Evolutionary conservation across 1,284 basidiomycete species (phyloP), one percentile per base, ranked within the genome.

Genomic region (Pterula multifida): DNA sequence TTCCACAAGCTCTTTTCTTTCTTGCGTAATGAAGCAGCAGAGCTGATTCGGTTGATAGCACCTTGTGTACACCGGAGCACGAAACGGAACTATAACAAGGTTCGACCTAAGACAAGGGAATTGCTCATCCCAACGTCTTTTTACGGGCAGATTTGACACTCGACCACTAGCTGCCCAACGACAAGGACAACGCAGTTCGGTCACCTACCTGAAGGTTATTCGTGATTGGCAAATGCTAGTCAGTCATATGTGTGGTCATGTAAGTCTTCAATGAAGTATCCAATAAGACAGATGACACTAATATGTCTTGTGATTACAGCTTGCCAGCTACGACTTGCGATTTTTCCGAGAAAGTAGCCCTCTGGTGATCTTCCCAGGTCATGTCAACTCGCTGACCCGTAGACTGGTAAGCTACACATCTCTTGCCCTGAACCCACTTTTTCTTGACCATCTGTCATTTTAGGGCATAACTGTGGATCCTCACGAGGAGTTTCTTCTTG

Each of bases 321-420:
- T 88, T n/a, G 72, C 74, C 35, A 65, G 72, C 1, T 80, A 75
- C 54, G 85, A 88, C 61, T 62, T 83, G 45, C 77, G 85, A 9
- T 84, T 76, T 55, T 56, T 69, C 45, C 60, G 67, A 26, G 55
- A 55, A 28, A 55, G 57, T n/a, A 60, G 58, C 0, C 82, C 80
- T 0, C 36, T 73, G 0, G 62, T 75, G 48, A 56, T 59, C 2
- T 79, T 79, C 53, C 53, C 60, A 2, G 83, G 81, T 2, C 78
- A 86, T 54, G 63, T 72, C 17, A 82, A 82, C 55, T 65, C 68
- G 0, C 69, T 76, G 55, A 71, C 66, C 3, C 63, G 64, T 13
- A 68, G 65, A 56, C 63, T 81, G 49, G 84, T 85, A 55, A 53
- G 75, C 28, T 60, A 26, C 48, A 17, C 35, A 39, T 45, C 42